Evolutionary conservation across 2,329 filamentous ascomycete species (phyloP).

Genomic region (Lachnellula hyalina): DNA sequence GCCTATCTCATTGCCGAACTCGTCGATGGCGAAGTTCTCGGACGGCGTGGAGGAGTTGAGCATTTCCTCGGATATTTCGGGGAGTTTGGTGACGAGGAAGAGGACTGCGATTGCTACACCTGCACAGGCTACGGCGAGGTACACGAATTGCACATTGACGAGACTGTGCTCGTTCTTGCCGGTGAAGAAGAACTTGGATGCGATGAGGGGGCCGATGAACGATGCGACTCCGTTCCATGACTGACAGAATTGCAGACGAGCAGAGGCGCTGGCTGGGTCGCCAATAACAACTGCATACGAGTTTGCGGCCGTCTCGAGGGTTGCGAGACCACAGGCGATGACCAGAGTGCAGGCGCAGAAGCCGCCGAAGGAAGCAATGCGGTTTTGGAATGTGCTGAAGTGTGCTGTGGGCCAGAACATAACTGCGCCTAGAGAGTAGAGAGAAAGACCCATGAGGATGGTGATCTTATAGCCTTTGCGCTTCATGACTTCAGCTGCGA

Average conservation of each 20-base stretch:
- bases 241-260: constrained; percentile 69
- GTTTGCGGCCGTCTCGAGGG: constrained; percentile 76
- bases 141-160: constrained; percentile 76
- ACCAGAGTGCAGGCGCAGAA: constrained; percentile 71
- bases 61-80: constrained; percentile 49
- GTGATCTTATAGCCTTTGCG: constrained; percentile 71
- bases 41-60: constrained; percentile 39
- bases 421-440: constrained; percentile 70
- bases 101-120: constrained; percentile 64
- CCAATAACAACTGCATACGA: constrained; percentile 68
- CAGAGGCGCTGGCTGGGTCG: constrained; percentile 65
- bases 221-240: constrained; percentile 69
- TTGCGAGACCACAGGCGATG: constrained; percentile 69
- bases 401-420: constrained; percentile 80
- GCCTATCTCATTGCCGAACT: constrained; percentile 44
- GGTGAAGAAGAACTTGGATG: constrained; percentile 67
- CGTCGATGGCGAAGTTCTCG: constrained; percentile 42
- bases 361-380: constrained; percentile 64
- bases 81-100: constrained; percentile 60
- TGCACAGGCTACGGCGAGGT: constrained; percentile 71
- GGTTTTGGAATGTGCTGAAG: constrained; percentile 48
- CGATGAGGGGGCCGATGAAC: constrained; percentile 68
- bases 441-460: constrained; percentile 68
- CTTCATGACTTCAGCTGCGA: constrained; percentile 68
- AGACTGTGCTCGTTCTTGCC: constrained; percentile 58